Evolutionary conservation across 1,139 yeast genomes (phyloP).

Genomic region (Chernovozyma sophiae-reginae): DNA sequence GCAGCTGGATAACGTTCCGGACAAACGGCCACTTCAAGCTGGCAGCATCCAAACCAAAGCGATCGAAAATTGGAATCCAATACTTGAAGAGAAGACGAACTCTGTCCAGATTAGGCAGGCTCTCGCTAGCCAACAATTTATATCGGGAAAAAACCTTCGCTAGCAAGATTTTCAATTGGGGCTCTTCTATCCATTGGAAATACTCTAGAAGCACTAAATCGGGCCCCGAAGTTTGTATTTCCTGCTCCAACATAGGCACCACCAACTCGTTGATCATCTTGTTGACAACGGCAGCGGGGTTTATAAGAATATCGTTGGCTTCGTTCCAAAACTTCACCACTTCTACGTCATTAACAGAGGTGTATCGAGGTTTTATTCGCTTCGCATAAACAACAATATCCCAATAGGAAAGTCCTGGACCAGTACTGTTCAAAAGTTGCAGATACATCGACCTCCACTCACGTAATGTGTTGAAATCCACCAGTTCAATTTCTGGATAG

Average conservation of each 20-base stretch:
- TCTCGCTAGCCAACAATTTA: not conserved
- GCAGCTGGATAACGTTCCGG: not conserved
- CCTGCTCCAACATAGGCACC: constrained; percentile 13
- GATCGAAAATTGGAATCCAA: constrained; percentile 5
- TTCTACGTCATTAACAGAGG: constrained; percentile 1
- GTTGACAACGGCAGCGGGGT: constrained; percentile 1
- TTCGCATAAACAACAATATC: not conserved
- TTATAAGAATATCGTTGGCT: not conserved
- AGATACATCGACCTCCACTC: not conserved
- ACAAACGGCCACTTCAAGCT: not conserved
- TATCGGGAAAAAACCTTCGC: not conserved
- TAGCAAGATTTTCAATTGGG: not conserved
- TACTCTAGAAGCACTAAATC: constrained; percentile 1
- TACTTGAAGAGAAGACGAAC: constrained; percentile 7
- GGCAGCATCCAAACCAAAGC: constrained; percentile 2
- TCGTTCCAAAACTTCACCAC: constrained; percentile 1
- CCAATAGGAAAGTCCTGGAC: not conserved
- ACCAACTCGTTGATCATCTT: constrained; percentile 11
- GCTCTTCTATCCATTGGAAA: not conserved
- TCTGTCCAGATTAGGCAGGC: not conserved
- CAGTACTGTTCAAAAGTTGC: not conserved
- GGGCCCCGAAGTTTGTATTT: constrained; percentile 15
- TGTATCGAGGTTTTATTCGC: constrained; percentile 1
- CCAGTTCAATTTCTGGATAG: not conserved
- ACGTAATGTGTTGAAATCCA: not conserved